Base-by-base conservation (phyloP, 371 early-diverging fungal species). In the Mucor racemosus region DNA sequence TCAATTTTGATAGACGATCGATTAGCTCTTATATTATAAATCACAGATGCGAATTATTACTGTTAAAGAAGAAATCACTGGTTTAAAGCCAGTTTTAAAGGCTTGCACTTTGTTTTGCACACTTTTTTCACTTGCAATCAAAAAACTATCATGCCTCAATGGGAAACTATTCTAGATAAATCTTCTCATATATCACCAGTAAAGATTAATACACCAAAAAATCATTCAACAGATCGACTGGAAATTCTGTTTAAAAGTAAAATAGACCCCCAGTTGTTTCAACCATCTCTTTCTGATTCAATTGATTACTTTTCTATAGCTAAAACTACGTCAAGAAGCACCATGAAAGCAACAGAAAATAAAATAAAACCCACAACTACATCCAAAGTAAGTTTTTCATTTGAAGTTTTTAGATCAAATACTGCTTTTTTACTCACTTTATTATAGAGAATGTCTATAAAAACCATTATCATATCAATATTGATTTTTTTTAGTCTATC, bases 131-230 rank as follows among this genome's bases (percentile, higher is more conserved):
- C 6, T 10, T 50, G 50, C 10, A 50, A 21, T 21, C 4, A 11
- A 50, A 21, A 21, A 21, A 50, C 0, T 0, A 62, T 50, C 11
- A 54, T 64, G 57, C 17, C 55, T 42, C 36, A 64, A 42, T 64
- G 57, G 57, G 64, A 64, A 64, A 62, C 62, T 31, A 62, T 62
- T 39, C 40, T 50, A 17, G 62, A 62, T 39, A 36, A 26, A n/a
- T 62, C 62, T 11, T 50, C 62, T n/a, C 54, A 62, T 54, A 62
- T 62, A 53, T 62, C 62, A 26, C 62, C 50, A 5, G 53, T 50
- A 9, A 50, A 38, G 53, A 26, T 38, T 3, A 35, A 13, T 26
- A 39, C 31, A 14, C 50, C 40, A 14, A 62, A 62, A 53, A 53
- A 62, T 15, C 26, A 62, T 13, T 62, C 62, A 9, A 40, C 40